A percentile compares a stretch with the other conserved stretches of the same genome.
These are phyloP conservation scores for Pleurotus cornucopiae DNA, from an alignment of 768 basidiomycete species.

Conservation along the genomic window DNA sequence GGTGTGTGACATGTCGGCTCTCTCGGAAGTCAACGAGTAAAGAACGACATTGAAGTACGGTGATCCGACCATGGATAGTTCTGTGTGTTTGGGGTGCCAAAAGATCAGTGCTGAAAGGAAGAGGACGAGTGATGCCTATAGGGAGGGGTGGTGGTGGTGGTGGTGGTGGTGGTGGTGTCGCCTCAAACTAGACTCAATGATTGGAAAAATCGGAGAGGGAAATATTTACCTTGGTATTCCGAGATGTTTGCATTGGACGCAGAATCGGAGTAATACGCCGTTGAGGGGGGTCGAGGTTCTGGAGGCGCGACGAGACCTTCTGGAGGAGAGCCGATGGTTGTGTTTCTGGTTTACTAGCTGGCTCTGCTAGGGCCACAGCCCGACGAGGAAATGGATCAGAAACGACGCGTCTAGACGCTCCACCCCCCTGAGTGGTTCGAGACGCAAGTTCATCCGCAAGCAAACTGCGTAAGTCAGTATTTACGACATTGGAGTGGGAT, in stretches of 20 bases:
- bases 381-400: constrained; percentile 25
- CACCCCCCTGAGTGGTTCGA: background rate
- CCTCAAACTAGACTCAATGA: background rate
- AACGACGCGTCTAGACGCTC: constrained; percentile 21
- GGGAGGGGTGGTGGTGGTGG: constrained; percentile 12
- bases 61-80: constrained; percentile 40
- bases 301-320: no score
- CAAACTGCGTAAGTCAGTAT: constrained; percentile 15
- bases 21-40: constrained; percentile 57
- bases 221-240: no score
- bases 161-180: background rate
- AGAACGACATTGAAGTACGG: constrained; percentile 44
- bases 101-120: constrained; percentile 29
- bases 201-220: background rate
- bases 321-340: no score
- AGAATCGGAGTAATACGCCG: no score
- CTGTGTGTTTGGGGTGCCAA: constrained; percentile 42
- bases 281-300: no score
- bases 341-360: no score
- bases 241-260: no score
- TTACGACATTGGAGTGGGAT: constrained; percentile 17
- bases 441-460: constrained; percentile 16
- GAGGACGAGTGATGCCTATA: constrained; percentile 32
- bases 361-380: background rate
- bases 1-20: constrained; percentile 42